A percentile compares a stretch with the other conserved stretches of the same genome.
phyloP scores from a whole-genome alignment of 2,329 filamentous ascomycete species.

The Aphanocladium album region DNA sequence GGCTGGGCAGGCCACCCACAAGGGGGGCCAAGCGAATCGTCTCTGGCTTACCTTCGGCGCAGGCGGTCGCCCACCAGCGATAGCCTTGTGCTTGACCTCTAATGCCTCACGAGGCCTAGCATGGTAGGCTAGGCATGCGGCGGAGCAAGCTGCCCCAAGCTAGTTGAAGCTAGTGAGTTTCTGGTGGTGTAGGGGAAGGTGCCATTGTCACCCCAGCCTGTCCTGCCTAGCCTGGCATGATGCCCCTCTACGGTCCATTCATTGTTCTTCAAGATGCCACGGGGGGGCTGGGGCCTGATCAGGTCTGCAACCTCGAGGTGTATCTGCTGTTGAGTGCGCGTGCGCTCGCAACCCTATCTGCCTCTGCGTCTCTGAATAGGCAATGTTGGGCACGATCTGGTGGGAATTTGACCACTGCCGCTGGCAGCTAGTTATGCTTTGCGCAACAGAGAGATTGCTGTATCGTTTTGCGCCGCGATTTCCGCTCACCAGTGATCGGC shows the following conservation, averaged over 20 bases:
- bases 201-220: not conserved
- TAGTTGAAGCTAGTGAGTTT: not conserved
- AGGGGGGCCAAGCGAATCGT: not conserved
- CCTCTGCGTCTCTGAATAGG: not conserved
- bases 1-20: not conserved
- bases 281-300: conserved; percentile 6
- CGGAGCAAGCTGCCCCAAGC: not conserved
- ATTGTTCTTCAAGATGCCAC: conserved; percentile 3
- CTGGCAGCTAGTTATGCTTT: too few relatives aligned
- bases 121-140: not conserved
- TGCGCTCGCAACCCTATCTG: not conserved
- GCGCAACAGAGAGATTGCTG: not conserved
- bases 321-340: conserved; percentile 4
- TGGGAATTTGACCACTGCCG: not conserved
- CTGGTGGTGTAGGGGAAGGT: not conserved
- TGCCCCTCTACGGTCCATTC: conserved; percentile 3
- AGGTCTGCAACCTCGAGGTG: not conserved
- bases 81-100: not conserved
- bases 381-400: not conserved
- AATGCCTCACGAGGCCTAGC: not conserved
- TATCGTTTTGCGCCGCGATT: not conserved
- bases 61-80: not conserved
- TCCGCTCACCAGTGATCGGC: not conserved
- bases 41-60: not conserved
- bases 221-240: not conserved